These are phyloP conservation scores for Flaveria robusta DNA, from an alignment of 129 eudicot species.

Conservation along the genomic window DNA sequence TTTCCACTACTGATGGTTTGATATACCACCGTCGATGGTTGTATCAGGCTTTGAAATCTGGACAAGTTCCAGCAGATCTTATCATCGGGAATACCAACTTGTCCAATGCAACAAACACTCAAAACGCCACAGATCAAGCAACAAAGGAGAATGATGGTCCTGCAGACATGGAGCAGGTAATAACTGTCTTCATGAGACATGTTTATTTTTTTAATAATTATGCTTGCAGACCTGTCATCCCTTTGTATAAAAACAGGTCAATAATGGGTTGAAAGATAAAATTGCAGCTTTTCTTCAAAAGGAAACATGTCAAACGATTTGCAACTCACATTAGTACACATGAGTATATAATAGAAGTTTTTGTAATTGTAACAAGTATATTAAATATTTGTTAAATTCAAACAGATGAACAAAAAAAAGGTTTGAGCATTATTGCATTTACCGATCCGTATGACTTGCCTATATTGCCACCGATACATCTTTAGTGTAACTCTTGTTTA, in stretches of 20 bases:
- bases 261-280: neutral
- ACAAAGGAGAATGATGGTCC: conserved; percentile 51
- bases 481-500: neutral
- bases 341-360: neutral
- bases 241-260: neutral
- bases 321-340: neutral
- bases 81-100: conserved; percentile 39
- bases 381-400: neutral
- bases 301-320: neutral
- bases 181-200: neutral
- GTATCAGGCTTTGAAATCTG: conserved; percentile 81
- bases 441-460: too few relatives aligned
- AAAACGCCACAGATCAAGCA: conserved; percentile 48
- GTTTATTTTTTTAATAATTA: neutral
- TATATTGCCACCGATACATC: neutral
- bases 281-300: neutral
- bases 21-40: neutral
- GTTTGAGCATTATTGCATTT: neutral
- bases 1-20: neutral
- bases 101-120: conserved; percentile 23
- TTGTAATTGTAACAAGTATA: neutral
- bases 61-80: conserved; percentile 85
- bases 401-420: neutral
- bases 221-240: neutral
- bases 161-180: conserved; percentile 80